Percentiles rank a stretch among this genome's conserved stretches.
phyloP scores from a whole-genome alignment of 2,329 filamentous ascomycete genomes.

The Pseudogymnoascus sp. region DNA sequence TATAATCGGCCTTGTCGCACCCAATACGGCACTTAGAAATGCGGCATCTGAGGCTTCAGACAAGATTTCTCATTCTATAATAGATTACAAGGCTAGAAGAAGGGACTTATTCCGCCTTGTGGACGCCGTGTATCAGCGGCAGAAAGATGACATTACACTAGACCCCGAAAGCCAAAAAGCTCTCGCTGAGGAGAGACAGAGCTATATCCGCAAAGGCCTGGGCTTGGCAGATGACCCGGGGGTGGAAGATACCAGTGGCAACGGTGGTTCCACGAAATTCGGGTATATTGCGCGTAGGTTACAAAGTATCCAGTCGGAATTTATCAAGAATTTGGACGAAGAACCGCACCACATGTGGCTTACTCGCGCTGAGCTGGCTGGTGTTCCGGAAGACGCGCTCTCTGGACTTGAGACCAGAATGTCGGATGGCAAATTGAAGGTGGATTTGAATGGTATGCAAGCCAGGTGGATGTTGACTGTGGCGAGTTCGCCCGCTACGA shows the following conservation, averaged over 20 bases:
- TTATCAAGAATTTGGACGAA: constrained; percentile 70
- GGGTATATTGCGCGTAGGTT: constrained; percentile 61
- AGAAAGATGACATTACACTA: neutral
- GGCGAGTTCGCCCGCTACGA: constrained; percentile 60
- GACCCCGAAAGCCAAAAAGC: neutral
- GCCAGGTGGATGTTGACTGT: constrained; percentile 68
- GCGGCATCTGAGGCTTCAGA: neutral
- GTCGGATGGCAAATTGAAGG: constrained; percentile 62
- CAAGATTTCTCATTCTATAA: neutral
- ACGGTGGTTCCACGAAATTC: neutral
- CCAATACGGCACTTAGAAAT: neutral
- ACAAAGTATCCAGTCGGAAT: constrained; percentile 62
- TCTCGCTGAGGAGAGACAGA: neutral
- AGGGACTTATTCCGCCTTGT: neutral
- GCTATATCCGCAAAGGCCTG: neutral
- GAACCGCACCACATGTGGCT: constrained; percentile 73
- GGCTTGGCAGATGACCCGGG: neutral
- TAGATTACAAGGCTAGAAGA: neutral
- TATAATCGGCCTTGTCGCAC: constrained; percentile 36
- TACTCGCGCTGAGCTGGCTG: constrained; percentile 60
- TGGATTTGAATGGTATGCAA: constrained; percentile 73
- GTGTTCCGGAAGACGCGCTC: constrained; percentile 61
- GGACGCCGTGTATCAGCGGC: neutral
- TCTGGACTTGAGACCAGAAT: constrained; percentile 54
- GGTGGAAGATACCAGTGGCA: neutral